These are phyloP conservation scores for Prunus mongolica DNA, from an alignment of 306 rosid species.

Conservation along the genomic window DNA sequence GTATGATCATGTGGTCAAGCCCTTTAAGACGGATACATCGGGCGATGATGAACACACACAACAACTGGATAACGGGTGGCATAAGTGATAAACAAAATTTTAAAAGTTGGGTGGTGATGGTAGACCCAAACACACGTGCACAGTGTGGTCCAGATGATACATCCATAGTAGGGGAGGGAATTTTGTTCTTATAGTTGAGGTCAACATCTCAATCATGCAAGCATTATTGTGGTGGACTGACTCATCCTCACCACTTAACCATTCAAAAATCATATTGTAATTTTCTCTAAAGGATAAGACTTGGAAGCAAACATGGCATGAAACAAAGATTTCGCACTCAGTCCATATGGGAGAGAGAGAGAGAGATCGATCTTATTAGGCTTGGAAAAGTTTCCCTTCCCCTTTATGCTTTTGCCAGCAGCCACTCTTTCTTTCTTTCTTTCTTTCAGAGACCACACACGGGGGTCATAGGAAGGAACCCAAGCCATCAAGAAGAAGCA, in stretches of 20 bases:
- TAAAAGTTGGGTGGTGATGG: constrained; percentile 27
- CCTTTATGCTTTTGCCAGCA: constrained; percentile 24
- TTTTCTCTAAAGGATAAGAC: constrained; percentile 23
- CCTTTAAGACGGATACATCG: neutral
- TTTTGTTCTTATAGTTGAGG: constrained; percentile 56
- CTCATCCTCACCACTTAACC: constrained; percentile 36
- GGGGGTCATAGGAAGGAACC: neutral
- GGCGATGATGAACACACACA: neutral
- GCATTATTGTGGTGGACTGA: constrained; percentile 54
- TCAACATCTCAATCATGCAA: constrained; percentile 73
- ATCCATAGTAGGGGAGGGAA: constrained; percentile 51
- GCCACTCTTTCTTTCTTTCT: constrained; percentile 35
- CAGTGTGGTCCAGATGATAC: constrained; percentile 50
- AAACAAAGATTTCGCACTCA: constrained; percentile 59
- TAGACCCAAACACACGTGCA: constrained; percentile 79
- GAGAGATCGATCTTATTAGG: constrained; percentile 11
- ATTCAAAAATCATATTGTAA: constrained; percentile 16
- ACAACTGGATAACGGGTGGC: neutral
- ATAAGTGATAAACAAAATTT: neutral
- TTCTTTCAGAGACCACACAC: neutral
- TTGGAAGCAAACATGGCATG: constrained; percentile 19
- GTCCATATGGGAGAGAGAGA: constrained; percentile 14
- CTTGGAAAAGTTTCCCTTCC: constrained; percentile 12
- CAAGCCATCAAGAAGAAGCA: neutral
- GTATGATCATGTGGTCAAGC: neutral